Percentiles rank a stretch among this genome's conserved stretches.
phyloP scores from a whole-genome alignment of 2,329 filamentous ascomycete genomes.

The Phyllosticta citribraziliensis region DNA sequence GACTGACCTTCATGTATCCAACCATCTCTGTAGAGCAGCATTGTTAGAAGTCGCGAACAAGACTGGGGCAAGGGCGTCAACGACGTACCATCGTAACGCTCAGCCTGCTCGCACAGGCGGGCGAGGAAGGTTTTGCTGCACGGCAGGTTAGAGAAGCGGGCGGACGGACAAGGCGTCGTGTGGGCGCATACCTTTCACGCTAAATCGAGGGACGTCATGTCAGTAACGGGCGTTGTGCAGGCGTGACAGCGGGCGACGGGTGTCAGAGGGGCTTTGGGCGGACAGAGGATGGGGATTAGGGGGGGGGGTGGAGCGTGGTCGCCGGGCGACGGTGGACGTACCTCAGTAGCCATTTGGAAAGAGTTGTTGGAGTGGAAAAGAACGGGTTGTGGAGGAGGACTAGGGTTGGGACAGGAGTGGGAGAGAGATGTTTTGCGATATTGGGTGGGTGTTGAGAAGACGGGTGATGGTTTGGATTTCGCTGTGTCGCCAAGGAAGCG shows the following conservation, averaged over 20 bases:
- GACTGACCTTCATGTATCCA: slow-evolving; percentile 82
- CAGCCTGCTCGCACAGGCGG: slow-evolving; percentile 99
- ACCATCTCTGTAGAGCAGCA: slow-evolving; percentile 69
- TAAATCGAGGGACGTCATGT: slow-evolving; percentile 24
- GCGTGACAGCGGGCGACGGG: slow-evolving; percentile 1
- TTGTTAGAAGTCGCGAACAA: slow-evolving; percentile 13
- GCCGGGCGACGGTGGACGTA: slow-evolving; percentile 36
- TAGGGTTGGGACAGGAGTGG: slow-evolving; percentile 4
- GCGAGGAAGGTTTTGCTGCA: slow-evolving; percentile 50
- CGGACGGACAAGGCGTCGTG: slow-evolving; percentile 13
- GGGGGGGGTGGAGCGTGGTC: slow-evolving; percentile 23
- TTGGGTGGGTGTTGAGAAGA: slow-evolving; percentile 12
- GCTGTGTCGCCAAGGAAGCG: slow-evolving; percentile 4
- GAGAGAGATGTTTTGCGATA: slow-evolving; percentile 3
- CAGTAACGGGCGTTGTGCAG: slow-evolving; percentile 18
- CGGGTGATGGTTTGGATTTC: slow-evolving; percentile 8
- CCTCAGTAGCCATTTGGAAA: slow-evolving; percentile 53
- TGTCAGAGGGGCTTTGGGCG: slow-evolving; percentile 18
- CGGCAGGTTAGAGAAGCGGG: slow-evolving; percentile 19
- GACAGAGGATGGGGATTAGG: slow-evolving; percentile 18
- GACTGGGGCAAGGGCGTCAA: slow-evolving; percentile 2
- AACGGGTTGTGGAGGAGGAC: slow-evolving; percentile 9
- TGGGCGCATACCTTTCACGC: slow-evolving; percentile 38
- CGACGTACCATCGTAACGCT: slow-evolving; percentile 91
- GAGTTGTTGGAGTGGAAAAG: neutral